Base-by-base conservation (phyloP, 106 monocot genomes). In the Iris macrosiphon region DNA sequence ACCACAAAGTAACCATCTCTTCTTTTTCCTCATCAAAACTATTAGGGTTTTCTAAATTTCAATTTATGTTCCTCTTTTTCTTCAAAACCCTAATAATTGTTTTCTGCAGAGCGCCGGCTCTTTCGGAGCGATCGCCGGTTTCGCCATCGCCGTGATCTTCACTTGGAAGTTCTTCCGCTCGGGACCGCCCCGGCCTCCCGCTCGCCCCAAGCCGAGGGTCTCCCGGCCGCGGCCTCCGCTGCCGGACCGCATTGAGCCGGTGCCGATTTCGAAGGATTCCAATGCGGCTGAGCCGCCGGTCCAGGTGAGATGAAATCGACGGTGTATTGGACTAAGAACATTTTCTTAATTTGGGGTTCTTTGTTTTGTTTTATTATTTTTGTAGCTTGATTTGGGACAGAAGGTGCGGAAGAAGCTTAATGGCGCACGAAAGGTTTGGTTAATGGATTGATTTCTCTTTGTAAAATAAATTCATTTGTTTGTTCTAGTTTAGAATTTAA, bases 341-440 rank as follows among this genome's bases (percentile, higher is more conserved):
- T n/a, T n/a, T n/a, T n/a, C n/a, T n/a, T n/a, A n/a, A n/a, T n/a
- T n/a, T n/a, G n/a, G n/a, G n/a, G n/a, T n/a, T n/a, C n/a, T n/a
- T 44, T 22, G 31, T 28, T 26, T 16, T 54, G 20, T 18, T 49
- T 29, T 23, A 49, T 38, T 57, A 4, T 63, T 32, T 31, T 59
- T 79, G 34, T 62, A 85, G 88, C 65, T 79, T 19, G 64, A 68
- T 17, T 62, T 76, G 29, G 66, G 69, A 24, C 79, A 89, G 50
- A 67, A 82, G 37, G 78, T 89, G 48, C 76, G 53, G 70, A 89
- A 68, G 66, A 85, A 65, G 68, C 69, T 95, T 3, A 67, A 65
- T 37, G 85, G 89, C 12, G 73, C 75, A 17, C 49, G 95, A 52
- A 95, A 79, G 89, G 95, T 93, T 65, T 10, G n/a, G n/a, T n/a